A percentile compares a stretch with the other conserved stretches of the same genome.
phyloP scores from a whole-genome alignment of 352 stramenopile species.

The Pythium monospermum region DNA sequence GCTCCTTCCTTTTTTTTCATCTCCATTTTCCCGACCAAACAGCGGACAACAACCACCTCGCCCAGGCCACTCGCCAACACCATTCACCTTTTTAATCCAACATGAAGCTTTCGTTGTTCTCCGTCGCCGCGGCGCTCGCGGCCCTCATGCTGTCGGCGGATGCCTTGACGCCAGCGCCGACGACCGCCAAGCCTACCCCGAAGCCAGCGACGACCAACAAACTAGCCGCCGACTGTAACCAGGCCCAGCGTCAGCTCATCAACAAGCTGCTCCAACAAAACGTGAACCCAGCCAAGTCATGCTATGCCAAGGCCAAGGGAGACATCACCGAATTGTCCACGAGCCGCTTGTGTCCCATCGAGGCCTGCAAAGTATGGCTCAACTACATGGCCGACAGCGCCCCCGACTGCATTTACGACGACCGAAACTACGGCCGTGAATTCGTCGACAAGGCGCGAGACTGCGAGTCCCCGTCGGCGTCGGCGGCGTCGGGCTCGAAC shows the following conservation, averaged over 20 bases:
- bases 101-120: constrained; percentile 36
- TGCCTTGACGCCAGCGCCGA: constrained; percentile 5
- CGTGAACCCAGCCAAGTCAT: constrained; percentile 48
- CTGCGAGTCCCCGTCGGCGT: constrained; percentile 21
- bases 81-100: too few relatives aligned
- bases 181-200: background rate
- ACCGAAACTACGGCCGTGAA: constrained; percentile 45
- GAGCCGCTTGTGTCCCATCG: constrained; percentile 45
- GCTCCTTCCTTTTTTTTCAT: too few relatives aligned
- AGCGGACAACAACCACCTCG: too few relatives aligned
- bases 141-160: constrained; percentile 14
- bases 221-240: constrained; percentile 43
- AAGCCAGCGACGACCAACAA: constrained; percentile 8
- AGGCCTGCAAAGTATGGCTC: constrained; percentile 47
- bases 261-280: constrained; percentile 63
- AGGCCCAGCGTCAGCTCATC: constrained; percentile 39
- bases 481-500: background rate
- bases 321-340: constrained; percentile 48
- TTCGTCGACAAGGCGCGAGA: constrained; percentile 45
- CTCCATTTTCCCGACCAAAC: too few relatives aligned
- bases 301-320: constrained; percentile 38
- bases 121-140: constrained; percentile 10
- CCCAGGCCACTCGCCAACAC: too few relatives aligned
- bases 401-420: constrained; percentile 61
- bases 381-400: constrained; percentile 47